These are phyloP conservation scores for Globisporangium canariense DNA, from an alignment of 352 stramenopile species.

Conservation along the genomic window DNA sequence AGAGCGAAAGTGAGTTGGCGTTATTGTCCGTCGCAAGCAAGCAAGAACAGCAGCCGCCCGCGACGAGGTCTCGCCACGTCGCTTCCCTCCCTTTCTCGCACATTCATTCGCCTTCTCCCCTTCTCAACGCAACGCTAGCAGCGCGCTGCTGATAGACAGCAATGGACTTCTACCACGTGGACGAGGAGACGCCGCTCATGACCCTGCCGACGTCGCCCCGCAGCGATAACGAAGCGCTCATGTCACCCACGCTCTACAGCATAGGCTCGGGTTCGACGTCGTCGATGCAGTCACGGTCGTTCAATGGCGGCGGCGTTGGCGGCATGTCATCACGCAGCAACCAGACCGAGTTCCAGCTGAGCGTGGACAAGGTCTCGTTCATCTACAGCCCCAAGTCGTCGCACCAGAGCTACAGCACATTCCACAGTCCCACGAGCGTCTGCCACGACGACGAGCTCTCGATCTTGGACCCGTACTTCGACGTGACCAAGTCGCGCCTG, in stretches of 20 bases:
- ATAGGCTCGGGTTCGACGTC: conserved; percentile 15
- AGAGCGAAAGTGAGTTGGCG: background rate
- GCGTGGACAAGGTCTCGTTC: conserved; percentile 79
- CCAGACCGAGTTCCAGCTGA: conserved; percentile 67
- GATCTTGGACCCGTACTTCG: conserved; percentile 85
- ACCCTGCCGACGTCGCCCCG: conserved; percentile 28
- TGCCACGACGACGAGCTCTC: conserved; percentile 67
- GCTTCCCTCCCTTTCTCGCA: background rate
- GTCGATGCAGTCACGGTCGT: conserved; percentile 12
- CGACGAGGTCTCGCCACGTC: background rate
- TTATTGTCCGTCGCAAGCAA: background rate
- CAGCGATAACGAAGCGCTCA: conserved; percentile 21
- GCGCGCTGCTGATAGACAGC: background rate
- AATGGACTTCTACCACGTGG: conserved; percentile 45
- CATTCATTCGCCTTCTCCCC: background rate
- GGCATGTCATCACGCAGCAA: conserved; percentile 15
- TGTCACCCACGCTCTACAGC: conserved; percentile 19
- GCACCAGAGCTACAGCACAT: conserved; percentile 42
- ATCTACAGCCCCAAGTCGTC: conserved; percentile 64
- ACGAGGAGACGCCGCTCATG: conserved; percentile 43
- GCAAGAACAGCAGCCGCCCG: background rate
- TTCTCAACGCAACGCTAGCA: background rate
- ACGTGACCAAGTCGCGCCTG: conserved; percentile 72
- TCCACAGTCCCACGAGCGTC: conserved; percentile 35
- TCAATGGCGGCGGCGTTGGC: background rate